phyloP scores from a whole-genome alignment of 2,329 filamentous ascomycete genomes.

The Colletotrichum liriopes region DNA sequence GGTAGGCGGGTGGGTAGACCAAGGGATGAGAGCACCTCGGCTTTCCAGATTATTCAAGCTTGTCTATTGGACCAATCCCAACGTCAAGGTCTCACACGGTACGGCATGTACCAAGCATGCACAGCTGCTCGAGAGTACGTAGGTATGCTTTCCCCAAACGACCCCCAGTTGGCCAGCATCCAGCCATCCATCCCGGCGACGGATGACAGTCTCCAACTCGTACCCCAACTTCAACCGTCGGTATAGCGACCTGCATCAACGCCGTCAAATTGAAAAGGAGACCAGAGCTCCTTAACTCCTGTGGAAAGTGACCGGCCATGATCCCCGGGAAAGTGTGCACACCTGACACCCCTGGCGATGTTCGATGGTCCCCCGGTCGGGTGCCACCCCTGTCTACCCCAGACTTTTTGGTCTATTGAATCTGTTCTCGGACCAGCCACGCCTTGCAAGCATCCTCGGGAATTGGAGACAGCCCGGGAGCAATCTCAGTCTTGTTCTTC shows the following conservation, averaged over 20 bases:
- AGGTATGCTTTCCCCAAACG: constrained; percentile 28
- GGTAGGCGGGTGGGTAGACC: not conserved
- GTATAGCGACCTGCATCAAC: not conserved
- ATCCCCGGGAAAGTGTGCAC: constrained; percentile 23
- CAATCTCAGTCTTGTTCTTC: constrained; percentile 27
- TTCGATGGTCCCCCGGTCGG: constrained; percentile 5
- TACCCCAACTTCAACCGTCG: constrained; percentile 18
- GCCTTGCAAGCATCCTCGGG: constrained; percentile 38
- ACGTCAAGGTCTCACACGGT: constrained; percentile 26
- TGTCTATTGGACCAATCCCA: constrained; percentile 10
- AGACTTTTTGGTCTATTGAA: constrained; percentile 29
- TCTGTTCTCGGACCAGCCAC: constrained; percentile 40
- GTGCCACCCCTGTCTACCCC: constrained; percentile 42
- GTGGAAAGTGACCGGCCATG: constrained; percentile 22
- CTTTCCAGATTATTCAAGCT: constrained; percentile 20
- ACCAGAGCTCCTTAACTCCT: constrained; percentile 13
- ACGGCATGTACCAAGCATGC: constrained; percentile 17
- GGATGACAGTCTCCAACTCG: constrained; percentile 33
- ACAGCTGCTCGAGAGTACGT: not conserved
- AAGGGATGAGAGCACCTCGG: not conserved
- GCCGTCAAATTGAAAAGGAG: constrained; percentile 11
- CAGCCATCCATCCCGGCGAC: constrained; percentile 14
- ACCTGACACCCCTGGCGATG: constrained; percentile 42
- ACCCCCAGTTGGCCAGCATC: constrained; percentile 9
- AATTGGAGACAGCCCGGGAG: constrained; percentile 32